phyloP scores from a whole-genome alignment of 2,329 filamentous ascomycete genomes.

The Cadophora luteo-olivacea region DNA sequence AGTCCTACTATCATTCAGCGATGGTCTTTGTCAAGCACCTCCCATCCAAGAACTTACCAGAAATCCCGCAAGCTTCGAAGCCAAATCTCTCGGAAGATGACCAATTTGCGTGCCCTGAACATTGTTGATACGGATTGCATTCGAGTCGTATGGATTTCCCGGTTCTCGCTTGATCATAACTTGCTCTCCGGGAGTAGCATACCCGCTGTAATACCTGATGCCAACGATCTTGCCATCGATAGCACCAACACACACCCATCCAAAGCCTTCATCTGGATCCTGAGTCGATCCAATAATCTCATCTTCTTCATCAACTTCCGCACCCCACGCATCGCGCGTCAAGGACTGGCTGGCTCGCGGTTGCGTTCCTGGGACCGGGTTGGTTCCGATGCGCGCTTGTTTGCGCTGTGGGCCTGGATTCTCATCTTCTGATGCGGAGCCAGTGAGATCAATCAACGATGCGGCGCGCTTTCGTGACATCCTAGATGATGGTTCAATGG shows the following conservation, averaged over 20 bases:
- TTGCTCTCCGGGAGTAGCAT: constrained; percentile 66
- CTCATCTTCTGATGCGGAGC: constrained; percentile 44
- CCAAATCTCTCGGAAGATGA: constrained; percentile 73
- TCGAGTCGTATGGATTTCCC: constrained; percentile 71
- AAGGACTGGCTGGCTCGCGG: constrained; percentile 36
- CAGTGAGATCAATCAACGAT: constrained; percentile 52
- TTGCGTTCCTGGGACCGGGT: constrained; percentile 22
- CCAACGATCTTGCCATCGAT: constrained; percentile 57
- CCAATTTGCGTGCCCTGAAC: constrained; percentile 79
- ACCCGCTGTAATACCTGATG: constrained; percentile 65
- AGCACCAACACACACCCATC: constrained; percentile 40
- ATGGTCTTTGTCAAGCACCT: background rate
- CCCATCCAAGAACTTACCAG: constrained; percentile 58
- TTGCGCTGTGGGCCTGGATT: constrained; percentile 35
- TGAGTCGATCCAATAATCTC: constrained; percentile 43
- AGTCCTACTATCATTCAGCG: constrained; percentile 51
- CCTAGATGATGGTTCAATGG: constrained; percentile 7
- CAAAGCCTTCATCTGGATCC: constrained; percentile 42
- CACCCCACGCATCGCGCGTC: constrained; percentile 33
- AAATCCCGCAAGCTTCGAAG: constrained; percentile 75
- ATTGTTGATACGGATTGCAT: constrained; percentile 82
- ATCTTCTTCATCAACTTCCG: constrained; percentile 33
- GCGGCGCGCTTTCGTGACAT: constrained; percentile 48
- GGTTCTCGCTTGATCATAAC: constrained; percentile 71
- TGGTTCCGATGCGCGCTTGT: constrained; percentile 35